phyloP scores from a whole-genome alignment of 1,284 basidiomycete genomes.

The Neolentinus lepideus region DNA sequence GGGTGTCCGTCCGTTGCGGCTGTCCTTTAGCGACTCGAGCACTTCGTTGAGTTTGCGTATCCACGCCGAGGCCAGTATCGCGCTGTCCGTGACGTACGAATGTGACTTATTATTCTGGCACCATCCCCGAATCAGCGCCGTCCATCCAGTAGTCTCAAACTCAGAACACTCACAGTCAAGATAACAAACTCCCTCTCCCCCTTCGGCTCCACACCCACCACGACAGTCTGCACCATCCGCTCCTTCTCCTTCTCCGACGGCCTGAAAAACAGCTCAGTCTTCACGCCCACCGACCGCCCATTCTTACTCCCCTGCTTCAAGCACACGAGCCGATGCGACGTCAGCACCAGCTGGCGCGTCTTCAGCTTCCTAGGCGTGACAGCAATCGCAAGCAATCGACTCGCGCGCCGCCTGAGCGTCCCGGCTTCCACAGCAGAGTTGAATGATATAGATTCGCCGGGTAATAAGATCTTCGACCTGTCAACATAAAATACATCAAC shows the following conservation, averaged over 20 bases:
- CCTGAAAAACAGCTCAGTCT: slow-evolving; percentile 30
- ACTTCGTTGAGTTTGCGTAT: slow-evolving; percentile 42
- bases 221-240: slow-evolving; percentile 27
- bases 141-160: slow-evolving; percentile 1
- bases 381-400: slow-evolving; percentile 39
- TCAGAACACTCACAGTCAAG: slow-evolving; percentile 40
- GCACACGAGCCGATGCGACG: slow-evolving; percentile 49
- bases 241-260: slow-evolving; percentile 7
- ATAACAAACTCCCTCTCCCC: slow-evolving; percentile 57
- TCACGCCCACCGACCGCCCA: slow-evolving; percentile 32
- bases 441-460: slow-evolving; percentile 42
- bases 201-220: slow-evolving; percentile 45
- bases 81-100: slow-evolving; percentile 39
- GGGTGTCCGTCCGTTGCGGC: background rate
- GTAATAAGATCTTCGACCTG: slow-evolving; percentile 35
- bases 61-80: slow-evolving; percentile 36
- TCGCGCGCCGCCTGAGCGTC: slow-evolving; percentile 50
- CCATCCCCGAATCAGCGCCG: slow-evolving; percentile 2
- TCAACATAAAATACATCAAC: background rate
- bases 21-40: slow-evolving; percentile 10
- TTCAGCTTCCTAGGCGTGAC: slow-evolving; percentile 45
- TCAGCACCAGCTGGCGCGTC: slow-evolving; percentile 49
- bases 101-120: slow-evolving; percentile 45
- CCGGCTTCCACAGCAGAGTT: slow-evolving; percentile 47
- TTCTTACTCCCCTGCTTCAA: slow-evolving; percentile 37